Conservation (phyloP, 2,329 filamentous ascomycete species). For the Verticillium zaregamsianum region DNA sequence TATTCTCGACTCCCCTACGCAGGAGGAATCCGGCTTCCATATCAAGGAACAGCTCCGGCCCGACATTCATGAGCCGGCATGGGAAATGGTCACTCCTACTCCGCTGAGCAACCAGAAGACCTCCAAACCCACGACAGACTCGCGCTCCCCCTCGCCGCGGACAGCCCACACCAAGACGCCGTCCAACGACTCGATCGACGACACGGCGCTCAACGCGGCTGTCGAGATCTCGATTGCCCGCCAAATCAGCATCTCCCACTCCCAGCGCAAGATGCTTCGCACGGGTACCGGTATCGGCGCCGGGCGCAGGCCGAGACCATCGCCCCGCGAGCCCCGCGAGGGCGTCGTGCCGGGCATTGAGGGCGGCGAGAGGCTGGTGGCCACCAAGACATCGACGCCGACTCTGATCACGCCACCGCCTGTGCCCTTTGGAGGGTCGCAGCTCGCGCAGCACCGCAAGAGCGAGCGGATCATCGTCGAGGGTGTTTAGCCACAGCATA, state of each 20-base stretch:
- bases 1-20: constrained; percentile 37
- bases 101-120: constrained; percentile 13
- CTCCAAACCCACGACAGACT: constrained; percentile 12
- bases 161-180: constrained; percentile 27
- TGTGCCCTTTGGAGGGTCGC: constrained; percentile 20
- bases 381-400: constrained; percentile 38
- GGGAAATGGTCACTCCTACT: constrained; percentile 42
- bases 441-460: constrained; percentile 38
- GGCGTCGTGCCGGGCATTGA: neutral
- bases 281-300: neutral
- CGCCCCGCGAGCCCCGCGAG: constrained; percentile 15
- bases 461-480: constrained; percentile 53
- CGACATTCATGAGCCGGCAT: constrained; percentile 36
- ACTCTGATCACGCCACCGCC: constrained; percentile 35
- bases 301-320: constrained; percentile 3
- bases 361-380: neutral
- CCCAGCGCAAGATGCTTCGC: constrained; percentile 57
- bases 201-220: constrained; percentile 44
- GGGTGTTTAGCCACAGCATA: constrained; percentile 12
- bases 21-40: constrained; percentile 17
- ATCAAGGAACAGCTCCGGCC: constrained; percentile 27
- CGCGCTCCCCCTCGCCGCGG: constrained; percentile 18
- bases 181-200: constrained; percentile 27
- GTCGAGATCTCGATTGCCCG: constrained; percentile 65
- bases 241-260: constrained; percentile 61